These are phyloP conservation scores for Artemisia princeps DNA, from an alignment of 140 eudicot species.

Conservation along the genomic window DNA sequence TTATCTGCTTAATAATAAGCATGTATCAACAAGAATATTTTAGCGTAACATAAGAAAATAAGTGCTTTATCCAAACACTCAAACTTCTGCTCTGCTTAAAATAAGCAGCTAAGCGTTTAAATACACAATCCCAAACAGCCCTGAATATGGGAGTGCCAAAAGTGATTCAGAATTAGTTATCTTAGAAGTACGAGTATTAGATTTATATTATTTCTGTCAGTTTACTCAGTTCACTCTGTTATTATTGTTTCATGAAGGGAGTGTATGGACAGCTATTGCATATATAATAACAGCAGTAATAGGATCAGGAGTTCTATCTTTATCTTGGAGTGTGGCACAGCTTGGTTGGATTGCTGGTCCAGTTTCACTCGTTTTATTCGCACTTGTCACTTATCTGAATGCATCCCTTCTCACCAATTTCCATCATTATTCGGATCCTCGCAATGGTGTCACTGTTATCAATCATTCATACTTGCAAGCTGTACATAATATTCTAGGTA, in stretches of 20 bases:
- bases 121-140: too few relatives aligned
- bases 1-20: too few relatives aligned
- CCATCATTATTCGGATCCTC: constrained; percentile 46
- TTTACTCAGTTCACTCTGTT: neutral
- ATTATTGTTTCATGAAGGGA: constrained; percentile 37
- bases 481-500: constrained; percentile 48
- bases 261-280: constrained; percentile 66
- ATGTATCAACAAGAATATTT: too few relatives aligned
- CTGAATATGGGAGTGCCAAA: too few relatives aligned
- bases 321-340: constrained; percentile 82
- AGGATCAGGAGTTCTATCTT: constrained; percentile 76
- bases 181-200: too few relatives aligned
- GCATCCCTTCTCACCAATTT: constrained; percentile 42
- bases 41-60: too few relatives aligned
- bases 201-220: too few relatives aligned
- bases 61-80: too few relatives aligned
- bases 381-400: constrained; percentile 41
- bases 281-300: constrained; percentile 76
- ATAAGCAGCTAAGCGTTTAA: too few relatives aligned
- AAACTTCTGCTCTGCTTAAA: too few relatives aligned
- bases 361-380: constrained; percentile 41
- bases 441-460: constrained; percentile 25
- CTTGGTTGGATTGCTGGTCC: constrained; percentile 89
- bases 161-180: too few relatives aligned
- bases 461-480: constrained; percentile 59